These are phyloP conservation scores for Acanthamoeba quina DNA, from an alignment of 208 protist species.

Conservation along the genomic window DNA sequence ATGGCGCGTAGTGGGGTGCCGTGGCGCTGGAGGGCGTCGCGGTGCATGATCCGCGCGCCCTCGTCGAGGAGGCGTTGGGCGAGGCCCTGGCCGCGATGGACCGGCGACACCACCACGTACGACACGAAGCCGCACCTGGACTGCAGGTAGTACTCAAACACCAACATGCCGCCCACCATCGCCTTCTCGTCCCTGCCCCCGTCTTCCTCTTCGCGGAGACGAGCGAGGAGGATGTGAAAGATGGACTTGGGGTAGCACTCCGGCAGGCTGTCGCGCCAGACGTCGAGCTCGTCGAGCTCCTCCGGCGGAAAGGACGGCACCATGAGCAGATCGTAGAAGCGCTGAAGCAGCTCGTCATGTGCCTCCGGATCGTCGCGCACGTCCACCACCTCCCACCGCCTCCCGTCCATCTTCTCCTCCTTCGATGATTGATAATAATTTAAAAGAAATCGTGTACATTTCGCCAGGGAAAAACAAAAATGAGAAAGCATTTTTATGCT, in stretches of 20 bases:
- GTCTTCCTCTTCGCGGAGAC: not conserved
- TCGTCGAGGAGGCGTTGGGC: slow-evolving; percentile 6
- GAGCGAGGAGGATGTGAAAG: slow-evolving; percentile 13
- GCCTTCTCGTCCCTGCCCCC: not conserved
- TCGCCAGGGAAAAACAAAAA: no score
- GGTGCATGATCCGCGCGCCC: not conserved
- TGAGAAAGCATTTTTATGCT: no score
- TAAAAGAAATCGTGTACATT: no score
- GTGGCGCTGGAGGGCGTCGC: not conserved
- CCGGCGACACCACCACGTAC: slow-evolving; percentile 16
- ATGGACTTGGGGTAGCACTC: slow-evolving; percentile 10
- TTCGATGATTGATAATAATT: no score
- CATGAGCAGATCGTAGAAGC: slow-evolving; percentile 8
- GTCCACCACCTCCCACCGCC: not conserved
- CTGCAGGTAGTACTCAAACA: slow-evolving; percentile 1
- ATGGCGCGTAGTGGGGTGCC: not conserved
- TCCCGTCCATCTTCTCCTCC: not conserved
- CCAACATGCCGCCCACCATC: not conserved
- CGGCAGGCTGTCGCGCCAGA: slow-evolving; percentile 3
- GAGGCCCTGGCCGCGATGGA: not conserved
- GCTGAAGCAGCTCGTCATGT: not conserved
- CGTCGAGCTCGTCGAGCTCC: slow-evolving; percentile 41
- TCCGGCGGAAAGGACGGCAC: slow-evolving; percentile 40
- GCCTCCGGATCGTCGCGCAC: not conserved
- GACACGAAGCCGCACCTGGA: slow-evolving; percentile 15